Base-by-base conservation (phyloP, 495 filamentous ascomycete genomes). In the Rhizodiscina lignyota region DNA sequence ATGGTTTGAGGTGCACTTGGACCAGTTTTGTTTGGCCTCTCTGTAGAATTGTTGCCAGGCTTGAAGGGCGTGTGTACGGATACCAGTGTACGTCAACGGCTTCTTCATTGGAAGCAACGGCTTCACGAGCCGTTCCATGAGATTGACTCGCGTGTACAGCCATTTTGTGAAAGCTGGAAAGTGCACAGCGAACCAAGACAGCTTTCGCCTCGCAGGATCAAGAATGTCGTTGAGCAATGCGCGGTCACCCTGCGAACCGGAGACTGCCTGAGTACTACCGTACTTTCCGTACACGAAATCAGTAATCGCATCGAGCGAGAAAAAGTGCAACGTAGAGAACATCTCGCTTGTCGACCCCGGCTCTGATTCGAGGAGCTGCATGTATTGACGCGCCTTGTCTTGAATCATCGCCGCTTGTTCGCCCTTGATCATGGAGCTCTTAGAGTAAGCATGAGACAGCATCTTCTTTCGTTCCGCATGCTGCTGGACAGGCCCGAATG, bases 401-500 rank as follows among this genome's bases (percentile, higher is more conserved):
- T 56, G 40, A 8, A 61, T 36, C 38, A 48, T 41, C 2, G 21
- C 39, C 5, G 26, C 35, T 6, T 41, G 44, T 2, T 35, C 35
- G 1, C 32, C 32, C 21, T 44, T 49, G 5, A 60, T 30, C 5
- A 64, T 49, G 3, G 31, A 33, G 4, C 49, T 49, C 32, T 61
- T 62, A 1, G 59, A 51, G 33, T 64, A 64, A 1, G 53, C 49
- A 23, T 58, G 50, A 18, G 42, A 41, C n/a, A 62, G 28, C 0
- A 64, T 19, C 28, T 61, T 64, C 38, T 62, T 64, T 17, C 61
- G 33, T 2, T 56, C 49, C 2, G 35, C 48, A 45, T 63, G 60
- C 5, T 51, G 43, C 18, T 39, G 42, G 0, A 39, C 35, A 2
- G 43, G 40, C 1, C 34, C 23, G 40, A 62, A 61, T 0, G 54